Conservation (phyloP, 1,139 yeast species). For the Yamadazyma trypodendri region DNA sequence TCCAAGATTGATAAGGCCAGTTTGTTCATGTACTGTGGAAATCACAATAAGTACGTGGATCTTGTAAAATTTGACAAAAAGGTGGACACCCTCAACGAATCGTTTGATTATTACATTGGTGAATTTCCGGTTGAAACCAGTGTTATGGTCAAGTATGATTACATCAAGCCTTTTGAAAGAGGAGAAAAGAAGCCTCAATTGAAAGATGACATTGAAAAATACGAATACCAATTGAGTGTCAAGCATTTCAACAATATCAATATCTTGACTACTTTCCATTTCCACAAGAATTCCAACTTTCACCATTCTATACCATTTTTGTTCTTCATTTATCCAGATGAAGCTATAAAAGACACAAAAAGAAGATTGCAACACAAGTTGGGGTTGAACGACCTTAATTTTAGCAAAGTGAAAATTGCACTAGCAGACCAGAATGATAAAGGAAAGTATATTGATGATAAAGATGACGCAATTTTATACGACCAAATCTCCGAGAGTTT, state of each 20-base stretch:
- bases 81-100: slow-evolving; percentile 33
- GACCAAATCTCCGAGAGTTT: slow-evolving; percentile 42
- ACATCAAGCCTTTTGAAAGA: slow-evolving; percentile 29
- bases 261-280: slow-evolving; percentile 61
- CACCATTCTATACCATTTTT: slow-evolving; percentile 89
- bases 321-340: slow-evolving; percentile 65
- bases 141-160: slow-evolving; percentile 37
- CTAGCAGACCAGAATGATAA: slow-evolving; percentile 44
- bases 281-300: slow-evolving; percentile 65
- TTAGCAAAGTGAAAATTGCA: slow-evolving; percentile 71
- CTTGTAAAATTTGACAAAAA: slow-evolving; percentile 37
- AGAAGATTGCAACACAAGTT: slow-evolving; percentile 63
- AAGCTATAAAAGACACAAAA: slow-evolving; percentile 62
- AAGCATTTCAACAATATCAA: slow-evolving; percentile 38
- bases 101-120: slow-evolving; percentile 41
- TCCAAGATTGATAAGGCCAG: slow-evolving; percentile 48
- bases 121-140: slow-evolving; percentile 47
- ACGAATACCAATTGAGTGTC: slow-evolving; percentile 31
- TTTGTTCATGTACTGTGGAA: slow-evolving; percentile 56
- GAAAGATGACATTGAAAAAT: slow-evolving; percentile 20
- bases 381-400: slow-evolving; percentile 79
- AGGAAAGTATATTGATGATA: slow-evolving; percentile 52
- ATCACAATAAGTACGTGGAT: slow-evolving; percentile 39
- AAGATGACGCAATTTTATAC: slow-evolving; percentile 52
- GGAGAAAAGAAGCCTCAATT: slow-evolving; percentile 14